These are phyloP conservation scores for Zymoseptoria passerinii DNA, from an alignment of 2,329 filamentous ascomycete species.

Conservation along the genomic window DNA sequence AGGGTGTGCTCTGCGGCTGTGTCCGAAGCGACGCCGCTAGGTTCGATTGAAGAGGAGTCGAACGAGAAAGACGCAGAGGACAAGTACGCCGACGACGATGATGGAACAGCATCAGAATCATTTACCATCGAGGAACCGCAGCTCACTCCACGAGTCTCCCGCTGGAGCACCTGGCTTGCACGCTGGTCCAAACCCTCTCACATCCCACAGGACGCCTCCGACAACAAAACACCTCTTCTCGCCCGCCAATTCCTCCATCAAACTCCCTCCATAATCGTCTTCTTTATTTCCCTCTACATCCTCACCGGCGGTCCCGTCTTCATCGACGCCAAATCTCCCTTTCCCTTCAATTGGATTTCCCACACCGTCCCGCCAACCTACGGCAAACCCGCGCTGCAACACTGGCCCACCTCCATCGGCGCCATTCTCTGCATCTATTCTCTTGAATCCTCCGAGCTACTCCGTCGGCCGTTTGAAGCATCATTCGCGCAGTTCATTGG, in stretches of 20 bases:
- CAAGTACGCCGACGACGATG: background rate
- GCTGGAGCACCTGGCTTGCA: background rate
- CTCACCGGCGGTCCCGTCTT: background rate
- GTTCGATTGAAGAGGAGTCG: background rate
- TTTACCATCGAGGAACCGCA: background rate
- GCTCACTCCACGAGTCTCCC: background rate
- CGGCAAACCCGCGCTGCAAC: background rate
- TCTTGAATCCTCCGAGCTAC: background rate
- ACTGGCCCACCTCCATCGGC: background rate
- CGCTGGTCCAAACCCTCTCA: background rate
- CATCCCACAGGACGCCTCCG: too few species aligned
- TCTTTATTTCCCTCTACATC: background rate
- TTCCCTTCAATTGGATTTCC: background rate
- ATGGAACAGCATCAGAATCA: background rate
- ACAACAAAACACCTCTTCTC: background rate
- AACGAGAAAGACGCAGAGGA: background rate
- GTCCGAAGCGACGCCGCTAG: background rate
- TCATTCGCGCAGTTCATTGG: slow-evolving; percentile 1
- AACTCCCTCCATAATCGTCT: background rate
- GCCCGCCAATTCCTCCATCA: background rate
- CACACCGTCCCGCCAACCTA: background rate
- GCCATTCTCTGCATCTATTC: background rate
- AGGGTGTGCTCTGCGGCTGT: background rate
- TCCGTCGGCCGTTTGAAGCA: background rate
- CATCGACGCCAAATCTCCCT: background rate